Conservation (phyloP, 805 yeast genomes). For the Candida pini region DNA sequence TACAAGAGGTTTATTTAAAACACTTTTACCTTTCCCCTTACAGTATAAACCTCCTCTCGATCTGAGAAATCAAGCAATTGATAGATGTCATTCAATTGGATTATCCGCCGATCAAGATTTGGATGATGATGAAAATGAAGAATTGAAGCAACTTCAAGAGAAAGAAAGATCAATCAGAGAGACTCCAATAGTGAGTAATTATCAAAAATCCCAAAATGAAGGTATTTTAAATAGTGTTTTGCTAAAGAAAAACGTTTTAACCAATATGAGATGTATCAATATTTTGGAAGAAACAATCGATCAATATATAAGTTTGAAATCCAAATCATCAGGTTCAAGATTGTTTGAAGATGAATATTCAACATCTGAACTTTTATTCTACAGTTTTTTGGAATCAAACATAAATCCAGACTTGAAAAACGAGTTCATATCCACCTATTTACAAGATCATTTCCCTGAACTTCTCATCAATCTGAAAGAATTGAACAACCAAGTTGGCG, state of each 20-base stretch:
- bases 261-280: slow-evolving; percentile 26
- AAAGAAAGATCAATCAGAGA: slow-evolving; percentile 20
- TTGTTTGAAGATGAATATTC: slow-evolving; percentile 16
- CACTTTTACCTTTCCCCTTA: slow-evolving; percentile 63
- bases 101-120: slow-evolving; percentile 27
- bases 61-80: slow-evolving; percentile 30
- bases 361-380: slow-evolving; percentile 34
- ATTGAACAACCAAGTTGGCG: not conserved
- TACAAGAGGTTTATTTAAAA: slow-evolving; percentile 49
- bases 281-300: slow-evolving; percentile 16
- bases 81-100: slow-evolving; percentile 29
- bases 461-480: slow-evolving; percentile 10
- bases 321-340: slow-evolving; percentile 1
- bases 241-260: slow-evolving; percentile 23
- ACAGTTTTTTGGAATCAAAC: slow-evolving; percentile 31
- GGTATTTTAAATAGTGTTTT: slow-evolving; percentile 18
- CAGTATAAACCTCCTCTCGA: slow-evolving; percentile 63
- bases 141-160: slow-evolving; percentile 20
- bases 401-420: slow-evolving; percentile 33
- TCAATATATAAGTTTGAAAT: slow-evolving; percentile 3
- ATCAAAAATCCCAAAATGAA: slow-evolving; percentile 22
- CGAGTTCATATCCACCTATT: slow-evolving; percentile 32
- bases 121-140: slow-evolving; percentile 22
- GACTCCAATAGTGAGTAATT: slow-evolving; percentile 24
- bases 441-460: slow-evolving; percentile 29